Percentiles rank a stretch among this genome's conserved stretches.
phyloP scores from a whole-genome alignment of 768 basidiomycete genomes.

The Amanita brunnescens region DNA sequence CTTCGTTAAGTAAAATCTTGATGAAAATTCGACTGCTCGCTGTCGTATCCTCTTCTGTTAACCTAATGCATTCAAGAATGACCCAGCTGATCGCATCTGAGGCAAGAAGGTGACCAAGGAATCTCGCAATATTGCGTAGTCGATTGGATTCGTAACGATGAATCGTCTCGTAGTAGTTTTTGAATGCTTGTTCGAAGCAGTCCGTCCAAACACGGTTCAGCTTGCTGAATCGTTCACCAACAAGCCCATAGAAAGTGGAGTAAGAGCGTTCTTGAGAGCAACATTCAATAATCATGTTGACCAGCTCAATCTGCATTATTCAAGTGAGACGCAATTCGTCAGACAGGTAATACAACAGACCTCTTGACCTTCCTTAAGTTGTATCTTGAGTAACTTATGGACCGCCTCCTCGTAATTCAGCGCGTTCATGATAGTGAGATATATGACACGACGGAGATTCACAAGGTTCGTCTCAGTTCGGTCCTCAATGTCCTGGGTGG shows the following conservation, averaged over 20 bases:
- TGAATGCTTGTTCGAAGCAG: constrained; percentile 78
- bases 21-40: constrained; percentile 94
- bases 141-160: constrained; percentile 99
- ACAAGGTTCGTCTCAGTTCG: constrained; percentile 93
- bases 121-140: constrained; percentile 91
- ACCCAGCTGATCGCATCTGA: constrained; percentile 89
- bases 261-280: constrained; percentile 99
- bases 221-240: constrained; percentile 95
- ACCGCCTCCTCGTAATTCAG: constrained; percentile 98
- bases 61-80: constrained; percentile 72
- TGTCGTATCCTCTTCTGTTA: constrained; percentile 98
- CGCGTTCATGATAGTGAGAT: constrained; percentile 98
- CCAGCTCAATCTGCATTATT: constrained; percentile 70
- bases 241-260: constrained; percentile 92
- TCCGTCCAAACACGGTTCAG: constrained; percentile 94
- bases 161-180: constrained; percentile 88
- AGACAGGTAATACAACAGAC: constrained; percentile 32
- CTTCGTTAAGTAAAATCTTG: constrained; percentile 93
- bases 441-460: constrained; percentile 89
- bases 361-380: constrained; percentile 89
- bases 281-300: constrained; percentile 99
- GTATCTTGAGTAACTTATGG: constrained; percentile 92
- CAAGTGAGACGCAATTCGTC: not conserved
- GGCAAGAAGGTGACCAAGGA: constrained; percentile 89
- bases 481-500: constrained; percentile 88